phyloP scores from a whole-genome alignment of 352 stramenopile species.

The Globisporangium yorkense region DNA sequence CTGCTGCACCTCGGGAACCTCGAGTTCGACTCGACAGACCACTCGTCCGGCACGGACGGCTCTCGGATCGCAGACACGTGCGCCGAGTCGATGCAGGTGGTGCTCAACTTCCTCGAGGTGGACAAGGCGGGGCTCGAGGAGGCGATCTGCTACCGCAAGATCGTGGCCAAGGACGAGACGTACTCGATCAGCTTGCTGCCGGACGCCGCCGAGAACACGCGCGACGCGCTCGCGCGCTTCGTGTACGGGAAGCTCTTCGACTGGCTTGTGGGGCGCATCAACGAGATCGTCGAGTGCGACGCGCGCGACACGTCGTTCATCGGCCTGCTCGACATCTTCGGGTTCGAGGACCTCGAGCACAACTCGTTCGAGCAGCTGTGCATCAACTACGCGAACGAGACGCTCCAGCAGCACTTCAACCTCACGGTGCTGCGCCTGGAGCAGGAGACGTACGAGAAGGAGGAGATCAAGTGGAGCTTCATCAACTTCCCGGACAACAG shows the following conservation, averaged over 20 bases:
- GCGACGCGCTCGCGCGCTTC: constrained; percentile 93
- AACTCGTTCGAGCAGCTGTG: constrained; percentile 96
- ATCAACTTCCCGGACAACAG: constrained; percentile 90
- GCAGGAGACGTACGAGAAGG: constrained; percentile 84
- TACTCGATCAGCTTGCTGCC: constrained; percentile 74
- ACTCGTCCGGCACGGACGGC: constrained; percentile 60
- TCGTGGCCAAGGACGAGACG: constrained; percentile 91
- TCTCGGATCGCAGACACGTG: constrained; percentile 50
- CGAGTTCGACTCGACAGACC: constrained; percentile 71
- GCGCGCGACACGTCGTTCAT: constrained; percentile 56
- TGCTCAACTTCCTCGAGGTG: constrained; percentile 88
- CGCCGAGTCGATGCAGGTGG: constrained; percentile 60
- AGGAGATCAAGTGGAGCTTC: constrained; percentile 86
- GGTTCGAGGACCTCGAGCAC: constrained; percentile 79
- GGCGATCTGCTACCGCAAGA: constrained; percentile 89
- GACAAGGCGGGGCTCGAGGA: constrained; percentile 81
- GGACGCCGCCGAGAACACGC: constrained; percentile 80
- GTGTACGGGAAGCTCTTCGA: constrained; percentile 95
- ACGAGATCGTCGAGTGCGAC: constrained; percentile 70
- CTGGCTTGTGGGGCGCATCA: constrained; percentile 85
- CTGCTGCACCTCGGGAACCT: constrained; percentile 96
- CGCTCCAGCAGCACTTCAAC: constrained; percentile 92
- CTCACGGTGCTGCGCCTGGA: constrained; percentile 83
- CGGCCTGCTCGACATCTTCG: constrained; percentile 84
- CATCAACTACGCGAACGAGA: constrained; percentile 94